Evolutionary conservation across 257 asterid species (phyloP), one percentile per base, ranked within the genome.

Genomic region (Haberlea rhodopensis): DNA sequence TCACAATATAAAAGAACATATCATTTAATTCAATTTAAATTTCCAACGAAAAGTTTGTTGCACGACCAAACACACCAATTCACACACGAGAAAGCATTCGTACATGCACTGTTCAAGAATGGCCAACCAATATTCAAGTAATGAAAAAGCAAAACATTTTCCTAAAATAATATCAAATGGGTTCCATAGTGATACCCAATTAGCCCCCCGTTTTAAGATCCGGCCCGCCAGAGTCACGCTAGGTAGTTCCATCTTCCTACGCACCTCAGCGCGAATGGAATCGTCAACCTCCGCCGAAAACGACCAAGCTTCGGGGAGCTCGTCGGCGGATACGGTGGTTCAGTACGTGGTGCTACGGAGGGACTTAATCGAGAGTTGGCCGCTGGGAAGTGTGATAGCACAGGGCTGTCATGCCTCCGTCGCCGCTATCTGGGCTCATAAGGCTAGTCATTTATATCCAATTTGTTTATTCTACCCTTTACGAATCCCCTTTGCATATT

Each of bases 391-490:
- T 69, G 77, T 85, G 55, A 84, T 89, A 5, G 84, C 97, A 11
- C 99, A 89, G 82, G 97, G 99, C 31, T 92, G 97, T 81, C 95
- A 92, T 78, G 99, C 97, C 78, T 77, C 99, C 65, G 95, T 92
- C 57, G 97, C 94, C 45, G 94, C 97, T 25, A 76, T 92, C 48
- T 84, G 92, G 89, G 46, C 78, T 31, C 76, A 81, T 76, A 89
- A 80, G 94, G 98, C 58, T 57, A 64, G 78, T 65, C 13, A 16
- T 28, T 73, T 53, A 52, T 20, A 22, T 29, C 68, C 45, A 22
- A 31, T 57, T 64, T 8, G 0, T 7, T 8, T 52, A 37, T 49
- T 11, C 2, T 6, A 37, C 0, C 16, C 3, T n/a, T 9, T 10
- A 11, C n/a, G 46, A 37, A 37, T 37, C 3, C 46, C 16, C 5